Conservation (phyloP, 169 alveolate species). For the Cryptosporidium bovis region DNA sequence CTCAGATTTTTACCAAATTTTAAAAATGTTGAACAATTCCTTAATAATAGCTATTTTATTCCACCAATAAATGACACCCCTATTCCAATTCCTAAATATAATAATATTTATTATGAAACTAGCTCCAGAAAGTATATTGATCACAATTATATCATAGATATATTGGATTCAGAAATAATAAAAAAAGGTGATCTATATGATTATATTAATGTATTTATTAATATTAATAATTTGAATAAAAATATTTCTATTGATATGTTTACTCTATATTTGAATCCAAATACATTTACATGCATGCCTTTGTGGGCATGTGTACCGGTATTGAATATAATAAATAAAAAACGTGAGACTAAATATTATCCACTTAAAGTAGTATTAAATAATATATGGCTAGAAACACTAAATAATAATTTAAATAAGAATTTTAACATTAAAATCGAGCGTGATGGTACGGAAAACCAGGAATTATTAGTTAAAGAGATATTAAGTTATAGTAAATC, state of each 20-base stretch:
- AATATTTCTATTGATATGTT: slow-evolving; percentile 22
- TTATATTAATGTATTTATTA: slow-evolving; percentile 1
- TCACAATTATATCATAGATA: slow-evolving; percentile 1
- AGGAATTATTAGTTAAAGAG: not conserved
- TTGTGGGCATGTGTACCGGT: slow-evolving; percentile 51
- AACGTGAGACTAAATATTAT: not conserved
- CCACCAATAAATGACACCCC: slow-evolving; percentile 44
- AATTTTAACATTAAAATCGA: not conserved
- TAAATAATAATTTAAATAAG: not conserved
- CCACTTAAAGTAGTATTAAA: slow-evolving; percentile 40
- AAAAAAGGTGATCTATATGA: not conserved
- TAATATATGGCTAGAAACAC: slow-evolving; percentile 27
- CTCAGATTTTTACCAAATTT: slow-evolving; percentile 29
- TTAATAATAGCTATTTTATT: slow-evolving; percentile 10
- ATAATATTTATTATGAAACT: slow-evolving; percentile 9
- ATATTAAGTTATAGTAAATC: not conserved
- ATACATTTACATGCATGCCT: slow-evolving; percentile 49
- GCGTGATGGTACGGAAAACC: not conserved
- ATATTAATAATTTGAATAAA: not conserved
- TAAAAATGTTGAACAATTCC: slow-evolving; percentile 12
- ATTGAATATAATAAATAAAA: slow-evolving; percentile 3
- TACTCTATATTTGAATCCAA: slow-evolving; percentile 41
- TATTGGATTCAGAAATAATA: slow-evolving; percentile 18
- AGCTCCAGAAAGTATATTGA: slow-evolving; percentile 34
- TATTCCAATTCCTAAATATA: slow-evolving; percentile 30